Base-by-base conservation (phyloP, 75 land plant genomes). In the Gnetum montanum region DNA sequence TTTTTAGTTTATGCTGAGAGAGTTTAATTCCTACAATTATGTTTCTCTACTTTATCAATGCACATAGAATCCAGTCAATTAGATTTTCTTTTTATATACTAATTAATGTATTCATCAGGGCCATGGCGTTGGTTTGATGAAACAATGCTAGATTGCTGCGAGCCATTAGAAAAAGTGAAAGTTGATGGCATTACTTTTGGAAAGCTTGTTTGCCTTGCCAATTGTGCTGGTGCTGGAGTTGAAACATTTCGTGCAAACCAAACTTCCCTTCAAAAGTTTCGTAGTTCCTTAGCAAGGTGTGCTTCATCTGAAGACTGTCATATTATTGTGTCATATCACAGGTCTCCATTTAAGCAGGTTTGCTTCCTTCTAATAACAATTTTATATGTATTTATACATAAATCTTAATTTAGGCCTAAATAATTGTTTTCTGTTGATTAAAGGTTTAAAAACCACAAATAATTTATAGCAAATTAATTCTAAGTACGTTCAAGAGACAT, bases 51-150 rank as follows among this genome's bases (percentile, higher is more conserved):
- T 13, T 16, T 24, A 19, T 6, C 25, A 1, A 27, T 40, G 10
- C 18, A 25, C 16, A 19, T 27, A 1, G 5, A 11, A 13, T n/a
- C n/a, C n/a, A n/a, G n/a, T n/a, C n/a, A n/a, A n/a, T n/a, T n/a
- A n/a, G n/a, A n/a, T n/a, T n/a, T n/a, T n/a, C n/a, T n/a, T n/a
- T n/a, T n/a, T n/a, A n/a, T n/a, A n/a, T n/a, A n/a, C n/a, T n/a
- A n/a, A n/a, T n/a, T n/a, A n/a, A n/a, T n/a, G n/a, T n/a, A n/a
- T n/a, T n/a, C n/a, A n/a, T n/a, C n/a, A 89, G 96, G 96, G 5
- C 96, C 96, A 30, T 90, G 96, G 96, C 76, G 96, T 23, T 90
- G 96, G 96, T 90, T 79, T 72, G 96, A 90, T 75, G 96, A 90
- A 33, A 71, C 91, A 11, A 90, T 90, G 96, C 63, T 90, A 7